phyloP scores from a whole-genome alignment of 148 eudicot species.

The Pharnaceum exiguum region DNA sequence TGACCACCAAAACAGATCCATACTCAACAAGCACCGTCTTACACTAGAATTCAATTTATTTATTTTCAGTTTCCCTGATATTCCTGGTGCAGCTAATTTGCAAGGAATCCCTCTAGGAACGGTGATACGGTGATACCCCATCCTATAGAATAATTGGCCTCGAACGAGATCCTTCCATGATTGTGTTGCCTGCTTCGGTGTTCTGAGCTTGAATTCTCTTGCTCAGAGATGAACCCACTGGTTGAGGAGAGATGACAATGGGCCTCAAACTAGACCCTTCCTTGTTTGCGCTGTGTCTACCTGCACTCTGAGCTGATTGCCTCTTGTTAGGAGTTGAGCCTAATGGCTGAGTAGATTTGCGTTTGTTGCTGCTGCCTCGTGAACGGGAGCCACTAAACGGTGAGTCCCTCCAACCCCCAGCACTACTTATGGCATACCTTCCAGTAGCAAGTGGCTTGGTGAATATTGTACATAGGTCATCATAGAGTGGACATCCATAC shows the following conservation, averaged over 20 bases:
- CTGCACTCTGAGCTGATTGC: background rate
- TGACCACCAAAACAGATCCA: no score
- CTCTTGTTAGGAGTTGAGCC: conserved; percentile 14
- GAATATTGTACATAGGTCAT: conserved; percentile 21
- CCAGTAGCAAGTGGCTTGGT: conserved; percentile 15
- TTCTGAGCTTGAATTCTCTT: no score
- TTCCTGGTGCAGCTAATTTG: no score
- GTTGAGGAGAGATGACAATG: background rate
- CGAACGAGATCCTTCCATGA: no score
- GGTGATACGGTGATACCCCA: no score
- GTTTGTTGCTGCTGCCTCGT: background rate
- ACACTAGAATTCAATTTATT: no score
- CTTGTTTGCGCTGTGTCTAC: background rate
- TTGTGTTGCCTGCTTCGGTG: no score
- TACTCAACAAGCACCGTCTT: no score
- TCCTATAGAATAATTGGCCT: no score
- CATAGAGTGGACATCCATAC: conserved; percentile 23
- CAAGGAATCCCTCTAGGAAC: no score
- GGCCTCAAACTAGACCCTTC: background rate
- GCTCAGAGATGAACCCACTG: no score
- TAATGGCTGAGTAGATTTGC: background rate
- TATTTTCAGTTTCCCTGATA: no score
- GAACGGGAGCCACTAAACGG: background rate
- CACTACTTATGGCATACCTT: background rate
- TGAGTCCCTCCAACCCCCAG: background rate